Evolutionary conservation across 805 yeast genomes (phyloP), one percentile per base, ranked within the genome.

Genomic region (Yarrowia phangngaensis): DNA sequence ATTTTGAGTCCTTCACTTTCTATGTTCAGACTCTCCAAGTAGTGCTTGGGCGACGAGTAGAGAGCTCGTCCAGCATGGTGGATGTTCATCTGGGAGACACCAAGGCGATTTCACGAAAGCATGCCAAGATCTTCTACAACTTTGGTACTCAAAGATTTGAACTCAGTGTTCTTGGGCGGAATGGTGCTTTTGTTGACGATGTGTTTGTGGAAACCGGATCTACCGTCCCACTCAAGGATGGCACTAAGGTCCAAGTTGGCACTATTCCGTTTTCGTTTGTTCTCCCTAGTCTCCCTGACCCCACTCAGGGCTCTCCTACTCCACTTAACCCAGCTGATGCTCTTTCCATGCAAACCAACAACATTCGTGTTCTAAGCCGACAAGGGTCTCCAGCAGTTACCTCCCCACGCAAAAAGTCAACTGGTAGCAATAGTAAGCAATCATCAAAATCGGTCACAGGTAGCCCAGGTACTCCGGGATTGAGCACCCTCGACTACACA

Each of bases 21-120:
- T 92, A 90, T 58, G 96, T 92, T 8, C 98, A 92, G 67, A 92
- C 98, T 1, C 72, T 92, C 60, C 97, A 92, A 64, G 95, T 90
- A 1, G 76, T 90, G 7, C 70, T 92, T 33, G 98, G 98, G n/a
- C 74, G 98, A 57, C 75, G 85, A 52, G 83, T 89, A 8, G 90
- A 82, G 58, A 77, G 80, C 50, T 82, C 82, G 55, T 52, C 62
- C 12, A 55, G 59, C 11, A 53, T 54, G 57, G 60, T 90, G 8
- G 98, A 90, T 67, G 95, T 92, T 32, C 95, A 92, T 68, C 67
- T 92, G 33, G 95, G 96, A 8, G 79, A 85, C 11, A 84, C 89
- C 31, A 92, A 92, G 68, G 95, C 97, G 8, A 87, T 92, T 13
- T 87, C 96, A 5, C 70, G 98, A 61, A 73, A 87, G 52, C 98